Evolutionary conservation across 768 basidiomycete genomes (phyloP), one percentile per base, ranked within the genome.

Genomic region (Suillus ampliporus): DNA sequence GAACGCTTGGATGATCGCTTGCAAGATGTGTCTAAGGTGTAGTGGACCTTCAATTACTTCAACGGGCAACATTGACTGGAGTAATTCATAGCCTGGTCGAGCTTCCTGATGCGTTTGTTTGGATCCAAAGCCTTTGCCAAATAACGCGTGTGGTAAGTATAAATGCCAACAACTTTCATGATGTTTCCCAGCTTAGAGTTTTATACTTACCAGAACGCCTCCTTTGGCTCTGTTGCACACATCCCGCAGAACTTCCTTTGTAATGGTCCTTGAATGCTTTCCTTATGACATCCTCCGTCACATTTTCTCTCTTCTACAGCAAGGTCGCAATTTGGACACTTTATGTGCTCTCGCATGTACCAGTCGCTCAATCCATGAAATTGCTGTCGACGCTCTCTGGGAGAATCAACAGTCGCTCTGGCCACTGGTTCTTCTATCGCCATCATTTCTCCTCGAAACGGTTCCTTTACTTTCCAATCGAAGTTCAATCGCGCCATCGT

Each of bases 1-100:
- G 52, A 81, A 70, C 37, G 77, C 72, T 56, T 68, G 63, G 44
- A 82, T 66, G 37, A 78, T 65, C 46, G 72, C 68, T 64, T 79
- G 74, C 11, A 65, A 66, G 56, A 75, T 62, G 48, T 77, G 69
- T 34, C 58, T 58, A 15, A 74, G 62, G 60, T 66, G 61, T 34
- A 65, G 69, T 4, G 58, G 41, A 51, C 53, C 46, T 51, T 64
- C 62, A 28, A 69, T 15, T 38, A 21, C 15, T 38, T 56, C 54
- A 11, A 40, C 7, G 38, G 54, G 17, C 40, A 56, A 40, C 17
- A 56, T 40, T 56, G 38, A 28, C 53, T 38, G 2, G 23, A 54
- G 37, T 38, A 11, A 54, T 19, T 17, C 15, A 40, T 26, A 17
- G 15, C 15, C 21, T n/a, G 51, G 28, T 52, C n/a, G 43, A n/a